These are phyloP conservation scores for Citrus maxima DNA, from an alignment of 345 rosid genomes.

Conservation along the genomic window DNA sequence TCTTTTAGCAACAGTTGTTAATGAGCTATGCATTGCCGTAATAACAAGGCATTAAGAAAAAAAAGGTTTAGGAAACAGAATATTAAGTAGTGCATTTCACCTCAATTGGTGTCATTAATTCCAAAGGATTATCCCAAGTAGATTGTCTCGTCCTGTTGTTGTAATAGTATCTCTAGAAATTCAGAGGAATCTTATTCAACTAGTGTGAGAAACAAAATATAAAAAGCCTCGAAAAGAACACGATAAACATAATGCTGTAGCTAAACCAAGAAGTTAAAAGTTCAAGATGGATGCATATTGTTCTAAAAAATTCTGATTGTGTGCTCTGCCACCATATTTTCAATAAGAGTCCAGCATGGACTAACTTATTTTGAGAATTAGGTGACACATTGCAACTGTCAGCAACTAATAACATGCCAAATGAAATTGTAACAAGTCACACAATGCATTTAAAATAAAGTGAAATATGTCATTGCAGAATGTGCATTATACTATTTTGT, in stretches of 20 bases:
- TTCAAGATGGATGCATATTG: not conserved
- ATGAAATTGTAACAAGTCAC: not conserved
- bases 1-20: not conserved
- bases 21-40: not conserved
- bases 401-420: not conserved
- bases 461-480: not conserved
- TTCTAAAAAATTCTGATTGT: not conserved
- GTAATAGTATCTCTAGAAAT: constrained; percentile 57
- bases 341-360: not conserved
- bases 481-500: not conserved
- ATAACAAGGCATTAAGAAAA: not conserved
- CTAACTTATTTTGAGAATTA: not conserved
- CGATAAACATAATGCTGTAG: not conserved
- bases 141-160: constrained; percentile 72
- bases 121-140: constrained; percentile 91
- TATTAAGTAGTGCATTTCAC: constrained; percentile 35
- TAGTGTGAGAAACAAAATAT: constrained; percentile 2
- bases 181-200: constrained; percentile 1
- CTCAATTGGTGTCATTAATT: constrained; percentile 91
- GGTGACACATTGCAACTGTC: not conserved
- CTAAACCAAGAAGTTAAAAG: not conserved
- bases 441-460: not conserved
- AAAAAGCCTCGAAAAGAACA: not conserved
- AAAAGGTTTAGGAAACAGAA: not conserved
- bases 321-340: too few relatives aligned